Evolutionary conservation across 2,329 filamentous ascomycete species (phyloP), one percentile per base, ranked within the genome.

Genomic region (Colletotrichum sojae): DNA sequence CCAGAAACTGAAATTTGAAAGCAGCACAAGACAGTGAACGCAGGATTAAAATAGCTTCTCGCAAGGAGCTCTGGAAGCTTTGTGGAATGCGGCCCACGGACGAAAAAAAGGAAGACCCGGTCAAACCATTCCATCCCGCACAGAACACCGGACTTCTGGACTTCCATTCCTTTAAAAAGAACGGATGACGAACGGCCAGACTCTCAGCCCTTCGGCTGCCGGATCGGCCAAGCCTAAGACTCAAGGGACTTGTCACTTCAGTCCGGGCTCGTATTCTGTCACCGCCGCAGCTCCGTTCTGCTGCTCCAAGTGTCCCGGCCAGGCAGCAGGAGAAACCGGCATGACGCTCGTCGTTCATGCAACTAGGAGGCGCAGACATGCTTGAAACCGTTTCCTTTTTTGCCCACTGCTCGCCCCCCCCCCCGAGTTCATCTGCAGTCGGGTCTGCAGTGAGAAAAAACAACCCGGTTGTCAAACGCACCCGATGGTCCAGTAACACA

Each of bases 341-440:
- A 63, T 63, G 53, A 63, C 36, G 64, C 59, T 52, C 45, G 39
- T 59, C 60, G 20, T 65, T 65, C 54, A 68, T 68, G 65, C 65
- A 58, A 18, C 48, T 48, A 31, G 27, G 60, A 68, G 60, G 65
- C 53, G 65, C 65, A 68, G 65, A 48, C 53, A 40, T 51, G 60
- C 65, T 68, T 68, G 65, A 68, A 68, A 68, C 65, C 46, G 22
- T 64, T 58, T 46, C 52, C n/a, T 51, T 40, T 55, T 54, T n/a
- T 25, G 48, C 53, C n/a, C 54, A 13, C 53, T 39, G 40, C 15
- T 18, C 22, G 45, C 45, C 25, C 20, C 20, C 22, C 36, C 45
- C 25, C 20, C 20, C 48, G 39, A 31, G 18, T 31, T 62, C 18
- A 36, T 45, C 12, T 27, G 46, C 18, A 39, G 8, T 20, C 36